Evolutionary conservation across 768 basidiomycete species (phyloP).

Genomic region (Sporobolomyces phaffii): DNA sequence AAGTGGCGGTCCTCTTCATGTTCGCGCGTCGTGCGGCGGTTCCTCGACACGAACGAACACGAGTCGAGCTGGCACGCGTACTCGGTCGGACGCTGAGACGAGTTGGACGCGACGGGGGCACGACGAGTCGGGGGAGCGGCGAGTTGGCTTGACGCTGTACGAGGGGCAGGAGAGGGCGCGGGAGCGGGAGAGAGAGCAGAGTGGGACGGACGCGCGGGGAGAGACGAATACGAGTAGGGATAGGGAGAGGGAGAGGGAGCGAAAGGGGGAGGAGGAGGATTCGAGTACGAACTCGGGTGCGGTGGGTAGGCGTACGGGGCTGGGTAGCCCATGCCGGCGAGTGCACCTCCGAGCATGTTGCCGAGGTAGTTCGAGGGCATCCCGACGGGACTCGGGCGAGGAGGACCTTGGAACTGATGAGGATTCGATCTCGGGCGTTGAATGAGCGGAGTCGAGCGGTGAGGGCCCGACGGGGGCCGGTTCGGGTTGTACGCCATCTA

Average conservation of each 20-base stretch:
- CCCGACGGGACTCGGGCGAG: background rate
- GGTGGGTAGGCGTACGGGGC: no score
- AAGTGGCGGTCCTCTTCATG: constrained; percentile 48
- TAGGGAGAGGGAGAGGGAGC: background rate
- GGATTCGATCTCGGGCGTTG: background rate
- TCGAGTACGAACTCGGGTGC: background rate
- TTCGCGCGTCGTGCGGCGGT: constrained; percentile 16
- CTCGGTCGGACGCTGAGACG: background rate
- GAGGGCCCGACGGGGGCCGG: background rate
- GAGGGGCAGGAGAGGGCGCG: background rate
- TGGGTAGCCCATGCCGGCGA: constrained; percentile 21
- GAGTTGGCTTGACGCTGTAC: no score
- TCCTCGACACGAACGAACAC: background rate
- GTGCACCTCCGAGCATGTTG: constrained; percentile 24
- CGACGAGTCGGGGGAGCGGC: no score
- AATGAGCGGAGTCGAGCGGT: background rate
- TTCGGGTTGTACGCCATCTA: constrained; percentile 16
- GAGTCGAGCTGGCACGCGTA: background rate
- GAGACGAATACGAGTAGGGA: background rate
- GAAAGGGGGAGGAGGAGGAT: background rate
- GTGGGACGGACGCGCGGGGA: background rate
- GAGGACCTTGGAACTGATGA: background rate
- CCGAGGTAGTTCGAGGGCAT: constrained; percentile 2
- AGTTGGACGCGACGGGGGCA: background rate
- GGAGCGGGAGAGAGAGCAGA: constrained; percentile 1